phyloP scores from a whole-genome alignment of 495 filamentous ascomycete genomes.

The Penicillium bialowiezense region DNA sequence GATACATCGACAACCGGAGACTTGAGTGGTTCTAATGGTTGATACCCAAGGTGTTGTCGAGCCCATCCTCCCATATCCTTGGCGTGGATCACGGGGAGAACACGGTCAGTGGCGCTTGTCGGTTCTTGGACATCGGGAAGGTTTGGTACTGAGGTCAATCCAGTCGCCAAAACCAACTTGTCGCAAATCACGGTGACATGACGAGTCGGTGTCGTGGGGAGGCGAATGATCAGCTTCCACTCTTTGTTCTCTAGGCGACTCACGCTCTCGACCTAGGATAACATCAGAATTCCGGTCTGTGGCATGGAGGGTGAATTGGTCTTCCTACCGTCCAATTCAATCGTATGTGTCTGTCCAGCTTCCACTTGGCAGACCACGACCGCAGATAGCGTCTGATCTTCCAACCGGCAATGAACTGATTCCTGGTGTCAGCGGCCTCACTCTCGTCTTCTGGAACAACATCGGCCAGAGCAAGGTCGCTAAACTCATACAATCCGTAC shows the following conservation, averaged over 20 bases:
- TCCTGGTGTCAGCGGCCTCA: conserved; percentile 29
- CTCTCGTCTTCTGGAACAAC: conserved; percentile 21
- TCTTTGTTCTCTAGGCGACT: conserved; percentile 22
- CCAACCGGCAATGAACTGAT: conserved; percentile 61
- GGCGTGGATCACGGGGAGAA: conserved; percentile 46
- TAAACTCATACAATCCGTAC: conserved; percentile 40
- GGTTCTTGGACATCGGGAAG: conserved; percentile 33
- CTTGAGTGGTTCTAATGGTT: conserved; percentile 8
- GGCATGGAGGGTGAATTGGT: background rate
- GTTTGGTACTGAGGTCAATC: conserved; percentile 57
- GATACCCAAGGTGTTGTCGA: conserved; percentile 29
- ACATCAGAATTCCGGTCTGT: too few species aligned
- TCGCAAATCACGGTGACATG: conserved; percentile 35
- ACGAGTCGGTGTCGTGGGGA: background rate
- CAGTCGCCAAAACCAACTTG: conserved; percentile 67
- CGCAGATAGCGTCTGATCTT: conserved; percentile 62
- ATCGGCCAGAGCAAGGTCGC: conserved; percentile 59
- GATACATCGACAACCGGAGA: background rate
- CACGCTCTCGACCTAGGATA: conserved; percentile 21
- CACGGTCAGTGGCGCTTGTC: conserved; percentile 9
- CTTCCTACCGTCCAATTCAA: conserved; percentile 48
- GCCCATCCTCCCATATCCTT: conserved; percentile 32
- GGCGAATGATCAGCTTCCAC: conserved; percentile 24
- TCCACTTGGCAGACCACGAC: conserved; percentile 55
- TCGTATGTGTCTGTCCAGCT: conserved; percentile 50